A percentile compares a stretch with the other conserved stretches of the same genome.
phyloP scores from a whole-genome alignment of 2,329 filamentous ascomycete genomes.

The Bertia moriformis region DNA sequence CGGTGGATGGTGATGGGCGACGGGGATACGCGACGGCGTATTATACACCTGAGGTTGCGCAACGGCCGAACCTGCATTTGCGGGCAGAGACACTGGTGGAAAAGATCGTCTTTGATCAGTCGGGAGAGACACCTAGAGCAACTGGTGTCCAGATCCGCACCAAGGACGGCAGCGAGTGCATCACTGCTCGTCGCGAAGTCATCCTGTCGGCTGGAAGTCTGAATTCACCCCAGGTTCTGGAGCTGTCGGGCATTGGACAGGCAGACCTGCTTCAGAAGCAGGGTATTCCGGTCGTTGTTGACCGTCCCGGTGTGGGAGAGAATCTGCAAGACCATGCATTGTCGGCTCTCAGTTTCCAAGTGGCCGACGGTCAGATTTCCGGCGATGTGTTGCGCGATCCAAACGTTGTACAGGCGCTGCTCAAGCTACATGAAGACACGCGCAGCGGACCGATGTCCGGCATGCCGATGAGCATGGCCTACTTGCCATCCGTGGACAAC shows the following conservation, averaged over 20 bases:
- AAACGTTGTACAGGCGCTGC: slow-evolving; percentile 6
- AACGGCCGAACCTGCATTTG: slow-evolving; percentile 17
- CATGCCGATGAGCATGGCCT: slow-evolving; percentile 10
- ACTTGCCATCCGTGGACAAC: slow-evolving; percentile 10
- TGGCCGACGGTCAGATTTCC: slow-evolving; percentile 9
- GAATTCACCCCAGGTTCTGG: slow-evolving; percentile 17
- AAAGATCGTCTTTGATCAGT: slow-evolving; percentile 8
- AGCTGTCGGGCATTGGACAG: slow-evolving; percentile 20
- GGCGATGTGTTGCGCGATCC: slow-evolving; percentile 10
- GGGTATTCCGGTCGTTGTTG: slow-evolving; percentile 22
- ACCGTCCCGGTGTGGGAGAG: slow-evolving; percentile 27
- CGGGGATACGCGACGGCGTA: slow-evolving; percentile 5
- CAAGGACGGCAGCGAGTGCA: not conserved
- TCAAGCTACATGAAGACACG: slow-evolving; percentile 8
- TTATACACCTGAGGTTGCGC: slow-evolving; percentile 17
- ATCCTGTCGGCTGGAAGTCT: slow-evolving; percentile 24
- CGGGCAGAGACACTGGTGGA: slow-evolving; percentile 17
- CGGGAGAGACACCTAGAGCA: not conserved
- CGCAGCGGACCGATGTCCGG: slow-evolving; percentile 9
- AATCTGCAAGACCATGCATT: slow-evolving; percentile 28
- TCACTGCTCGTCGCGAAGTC: slow-evolving; percentile 18
- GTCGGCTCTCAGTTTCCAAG: slow-evolving; percentile 2
- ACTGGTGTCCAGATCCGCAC: slow-evolving; percentile 4
- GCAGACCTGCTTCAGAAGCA: slow-evolving; percentile 22
- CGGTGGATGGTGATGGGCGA: slow-evolving; percentile 18